Evolutionary conservation across 2,329 filamentous ascomycete species (phyloP).

Genomic region (Lachnellula occidentalis): DNA sequence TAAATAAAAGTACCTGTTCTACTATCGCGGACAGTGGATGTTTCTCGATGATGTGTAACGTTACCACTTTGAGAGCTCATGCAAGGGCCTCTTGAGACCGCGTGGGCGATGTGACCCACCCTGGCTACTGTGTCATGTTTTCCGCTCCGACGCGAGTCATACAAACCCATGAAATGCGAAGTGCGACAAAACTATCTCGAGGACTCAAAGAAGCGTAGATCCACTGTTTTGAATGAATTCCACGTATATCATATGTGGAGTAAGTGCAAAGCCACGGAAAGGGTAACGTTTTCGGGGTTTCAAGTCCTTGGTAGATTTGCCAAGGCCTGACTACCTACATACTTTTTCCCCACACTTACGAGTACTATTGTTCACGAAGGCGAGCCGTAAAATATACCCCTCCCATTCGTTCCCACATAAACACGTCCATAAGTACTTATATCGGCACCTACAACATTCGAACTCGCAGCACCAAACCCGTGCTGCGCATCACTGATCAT

Average conservation of each 20-base stretch:
- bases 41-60: neutral
- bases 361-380: neutral
- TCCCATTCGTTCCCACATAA: conserved; percentile 30
- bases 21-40: neutral
- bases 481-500: conserved; percentile 26
- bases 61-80: neutral
- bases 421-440: conserved; percentile 27
- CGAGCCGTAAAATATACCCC: conserved; percentile 31
- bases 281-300: neutral
- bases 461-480: conserved; percentile 26
- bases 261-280: neutral
- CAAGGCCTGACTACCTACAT: too few species aligned
- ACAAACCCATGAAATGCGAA: neutral
- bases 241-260: too few species aligned
- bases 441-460: conserved; percentile 27
- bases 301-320: neutral
- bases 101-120: neutral
- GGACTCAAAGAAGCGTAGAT: neutral
- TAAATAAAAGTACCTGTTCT: neutral
- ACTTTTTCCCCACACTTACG: too few species aligned
- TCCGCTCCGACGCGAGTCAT: neutral
- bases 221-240: neutral
- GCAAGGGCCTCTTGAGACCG: neutral
- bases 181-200: neutral
- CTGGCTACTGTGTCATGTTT: neutral